Evolutionary conservation across 1,139 yeast species (phyloP), one percentile per base, ranked within the genome.

Genomic region (Hemisphaericaspora xylanilytica): DNA sequence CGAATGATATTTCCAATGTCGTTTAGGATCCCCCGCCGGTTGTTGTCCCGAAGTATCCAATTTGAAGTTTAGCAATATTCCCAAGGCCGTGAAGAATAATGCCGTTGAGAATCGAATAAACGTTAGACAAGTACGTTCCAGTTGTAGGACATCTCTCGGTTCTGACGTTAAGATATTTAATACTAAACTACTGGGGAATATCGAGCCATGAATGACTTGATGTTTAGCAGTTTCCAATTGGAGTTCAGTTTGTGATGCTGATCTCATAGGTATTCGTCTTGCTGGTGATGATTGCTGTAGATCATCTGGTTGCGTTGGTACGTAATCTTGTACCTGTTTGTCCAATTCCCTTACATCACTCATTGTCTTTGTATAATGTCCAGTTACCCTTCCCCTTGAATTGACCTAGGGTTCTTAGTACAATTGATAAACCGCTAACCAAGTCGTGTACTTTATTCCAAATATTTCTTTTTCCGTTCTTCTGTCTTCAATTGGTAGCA

Each of bases 111-210:
- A 75, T 40, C 80, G 64, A 36, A 78, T 58, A 57, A 79, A 75
- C 22, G 78, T 64, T 9, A 80, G 58, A 22, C 80, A 67, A 0
- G 85, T 78, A 33, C 85, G 56, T 51, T 80, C 86, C 42, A 75
- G 73, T 61, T 79, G 83, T 12, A 80, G 57, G 17, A 78, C 78
- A 55, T 80, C 86, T 39, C 85, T 59, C 0, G 85, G 84, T 43
- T 80, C 81, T 2, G 80, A 73, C 3, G 75, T 63, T 6, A 67
- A 59, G 26, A 77, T 69, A 24, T 67, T 64, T 38, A 78, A 52
- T 3, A 71, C 53, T 27, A 71, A 44, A 20, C 50, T 49, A 37
- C 53, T 56, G 2, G 64, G 53, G 31, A 49, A 49, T 8, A 12
- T 9, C 15, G 7, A 15, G 11, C 21, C 14, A 15, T 28, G 31